Evolutionary conservation across 2,329 filamentous ascomycete species (phyloP).

Genomic region (Zasmidium angulare): DNA sequence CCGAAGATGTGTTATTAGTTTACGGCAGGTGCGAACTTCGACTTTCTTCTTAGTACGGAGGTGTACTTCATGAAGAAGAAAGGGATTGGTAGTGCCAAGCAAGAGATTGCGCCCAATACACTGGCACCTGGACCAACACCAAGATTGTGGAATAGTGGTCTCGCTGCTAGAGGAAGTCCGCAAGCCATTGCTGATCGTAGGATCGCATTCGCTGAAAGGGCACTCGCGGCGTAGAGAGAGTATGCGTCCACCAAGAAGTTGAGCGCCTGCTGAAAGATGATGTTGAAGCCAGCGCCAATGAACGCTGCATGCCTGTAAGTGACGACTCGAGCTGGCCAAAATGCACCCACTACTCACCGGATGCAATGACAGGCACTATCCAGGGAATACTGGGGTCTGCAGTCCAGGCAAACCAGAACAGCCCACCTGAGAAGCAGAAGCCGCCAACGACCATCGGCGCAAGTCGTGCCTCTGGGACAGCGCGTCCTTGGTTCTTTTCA

Average conservation of each 20-base stretch:
- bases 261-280: slow-evolving; percentile 48
- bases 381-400: slow-evolving; percentile 37
- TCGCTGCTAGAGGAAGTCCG: slow-evolving; percentile 35
- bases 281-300: slow-evolving; percentile 46
- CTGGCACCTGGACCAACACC: slow-evolving; percentile 42
- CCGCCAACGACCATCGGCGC: slow-evolving; percentile 47
- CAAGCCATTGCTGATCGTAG: slow-evolving; percentile 43
- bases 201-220: slow-evolving; percentile 51
- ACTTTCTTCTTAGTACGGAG: slow-evolving; percentile 40
- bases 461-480: slow-evolving; percentile 36
- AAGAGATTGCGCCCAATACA: slow-evolving; percentile 42
- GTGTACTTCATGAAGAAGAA: slow-evolving; percentile 47
- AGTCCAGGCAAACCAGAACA: slow-evolving; percentile 50
- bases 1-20: neutral
- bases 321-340: neutral
- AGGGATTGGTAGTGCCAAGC: slow-evolving; percentile 42
- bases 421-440: slow-evolving; percentile 42
- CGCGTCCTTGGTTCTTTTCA: slow-evolving; percentile 34
- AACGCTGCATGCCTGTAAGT: slow-evolving; percentile 26
- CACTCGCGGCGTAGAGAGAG: slow-evolving; percentile 44
- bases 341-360: slow-evolving; percentile 12
- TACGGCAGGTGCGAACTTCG: slow-evolving; percentile 27
- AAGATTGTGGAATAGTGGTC: slow-evolving; percentile 40
- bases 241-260: slow-evolving; percentile 43
- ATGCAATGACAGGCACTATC: slow-evolving; percentile 37